Evolutionary conservation across 257 asterid species (phyloP).

Genomic region (Leonotis leonurus): DNA sequence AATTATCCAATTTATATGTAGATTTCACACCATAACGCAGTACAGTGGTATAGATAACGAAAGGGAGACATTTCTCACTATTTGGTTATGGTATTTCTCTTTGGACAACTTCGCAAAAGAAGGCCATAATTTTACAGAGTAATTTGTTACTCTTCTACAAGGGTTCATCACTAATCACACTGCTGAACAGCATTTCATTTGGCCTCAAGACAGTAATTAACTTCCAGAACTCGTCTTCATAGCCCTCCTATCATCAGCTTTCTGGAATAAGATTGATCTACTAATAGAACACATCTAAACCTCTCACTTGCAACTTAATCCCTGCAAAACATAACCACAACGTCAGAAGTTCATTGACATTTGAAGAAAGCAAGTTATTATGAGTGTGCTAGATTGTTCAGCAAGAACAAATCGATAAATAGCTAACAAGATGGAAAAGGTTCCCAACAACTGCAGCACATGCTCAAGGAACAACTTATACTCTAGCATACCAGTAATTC

Average conservation of each 20-base stretch:
- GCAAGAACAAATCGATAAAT: too few relatives aligned
- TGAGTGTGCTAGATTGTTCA: too few relatives aligned
- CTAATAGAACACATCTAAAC: not conserved
- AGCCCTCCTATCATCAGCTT: not conserved
- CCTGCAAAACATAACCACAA: conserved; percentile 17
- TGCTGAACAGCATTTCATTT: not conserved
- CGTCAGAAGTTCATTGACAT: not conserved
- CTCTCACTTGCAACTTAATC: conserved; percentile 20
- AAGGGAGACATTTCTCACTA: not conserved
- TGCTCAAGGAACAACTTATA: not conserved
- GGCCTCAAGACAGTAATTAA: not conserved
- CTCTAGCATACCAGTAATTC: not conserved
- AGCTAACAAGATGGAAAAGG: not conserved
- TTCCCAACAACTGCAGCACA: not conserved
- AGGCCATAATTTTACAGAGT: conserved; percentile 4
- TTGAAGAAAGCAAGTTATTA: not conserved
- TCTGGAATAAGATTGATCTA: not conserved
- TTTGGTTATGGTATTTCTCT: not conserved
- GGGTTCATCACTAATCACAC: not conserved
- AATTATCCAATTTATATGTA: too few relatives aligned
- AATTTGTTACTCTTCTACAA: too few relatives aligned
- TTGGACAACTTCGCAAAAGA: not conserved
- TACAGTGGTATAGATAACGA: not conserved
- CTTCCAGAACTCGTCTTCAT: not conserved
- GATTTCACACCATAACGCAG: too few relatives aligned